Evolutionary conservation across 2,329 filamentous ascomycete genomes (phyloP).

Genomic region (Hymenoscyphus scutula): DNA sequence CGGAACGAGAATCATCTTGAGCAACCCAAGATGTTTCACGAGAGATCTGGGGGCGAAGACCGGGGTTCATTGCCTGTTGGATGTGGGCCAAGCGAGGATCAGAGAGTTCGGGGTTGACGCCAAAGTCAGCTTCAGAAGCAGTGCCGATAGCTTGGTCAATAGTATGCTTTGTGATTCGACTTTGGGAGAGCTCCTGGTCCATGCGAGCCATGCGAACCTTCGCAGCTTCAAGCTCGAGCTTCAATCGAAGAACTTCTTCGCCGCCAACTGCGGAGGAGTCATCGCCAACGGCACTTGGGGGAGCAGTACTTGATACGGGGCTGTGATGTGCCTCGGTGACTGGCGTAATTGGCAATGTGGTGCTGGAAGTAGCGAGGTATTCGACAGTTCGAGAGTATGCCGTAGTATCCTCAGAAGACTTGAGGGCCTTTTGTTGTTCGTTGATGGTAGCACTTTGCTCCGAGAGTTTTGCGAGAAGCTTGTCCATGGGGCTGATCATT

Average conservation of each 20-base stretch:
- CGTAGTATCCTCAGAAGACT: constrained; percentile 34
- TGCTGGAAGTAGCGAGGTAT: constrained; percentile 46
- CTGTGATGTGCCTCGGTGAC: constrained; percentile 50
- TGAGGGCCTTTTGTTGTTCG: constrained; percentile 56
- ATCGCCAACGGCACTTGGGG: constrained; percentile 50
- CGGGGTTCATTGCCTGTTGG: constrained; percentile 30
- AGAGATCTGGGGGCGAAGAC: constrained; percentile 39
- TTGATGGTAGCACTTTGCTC: constrained; percentile 64
- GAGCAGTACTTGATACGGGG: constrained; percentile 49
- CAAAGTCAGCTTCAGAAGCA: constrained; percentile 44
- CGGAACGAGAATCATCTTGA: constrained; percentile 54
- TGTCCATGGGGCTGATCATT: constrained; percentile 59
- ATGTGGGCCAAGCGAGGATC: constrained; percentile 28
- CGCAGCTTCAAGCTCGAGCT: constrained; percentile 68
- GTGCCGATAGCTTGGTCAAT: constrained; percentile 53
- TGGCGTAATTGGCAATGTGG: constrained; percentile 56
- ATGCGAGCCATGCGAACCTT: constrained; percentile 69
- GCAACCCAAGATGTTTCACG: constrained; percentile 51
- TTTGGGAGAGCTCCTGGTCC: constrained; percentile 68
- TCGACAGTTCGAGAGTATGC: constrained; percentile 39
- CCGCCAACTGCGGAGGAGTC: constrained; percentile 33
- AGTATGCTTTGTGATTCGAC: constrained; percentile 58
- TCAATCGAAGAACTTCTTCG: constrained; percentile 65
- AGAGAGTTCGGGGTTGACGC: constrained; percentile 29
- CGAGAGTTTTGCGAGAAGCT: constrained; percentile 69